These are phyloP conservation scores for Spergularia azorica DNA, from an alignment of 179 eudicot genomes.

Conservation along the genomic window DNA sequence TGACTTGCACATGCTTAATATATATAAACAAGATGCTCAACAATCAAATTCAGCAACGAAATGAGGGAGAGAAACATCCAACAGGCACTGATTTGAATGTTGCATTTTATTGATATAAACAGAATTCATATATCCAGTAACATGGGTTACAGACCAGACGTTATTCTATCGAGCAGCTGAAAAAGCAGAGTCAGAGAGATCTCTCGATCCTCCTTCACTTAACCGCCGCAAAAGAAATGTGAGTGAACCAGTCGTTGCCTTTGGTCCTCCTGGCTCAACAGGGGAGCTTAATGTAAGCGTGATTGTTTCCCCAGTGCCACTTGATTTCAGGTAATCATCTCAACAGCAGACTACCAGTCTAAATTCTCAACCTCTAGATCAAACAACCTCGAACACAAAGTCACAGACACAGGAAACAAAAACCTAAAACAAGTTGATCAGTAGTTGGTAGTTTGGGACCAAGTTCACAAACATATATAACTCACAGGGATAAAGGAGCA, in stretches of 20 bases:
- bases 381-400: background rate
- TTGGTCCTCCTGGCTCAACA: constrained; percentile 87
- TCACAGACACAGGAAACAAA: background rate
- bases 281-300: constrained; percentile 98
- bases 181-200: constrained; percentile 60
- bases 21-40: background rate
- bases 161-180: constrained; percentile 67
- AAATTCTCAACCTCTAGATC: background rate
- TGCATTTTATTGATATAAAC: constrained; percentile 24
- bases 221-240: constrained; percentile 39
- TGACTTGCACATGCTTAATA: background rate
- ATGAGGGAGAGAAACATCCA: background rate
- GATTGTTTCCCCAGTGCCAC: constrained; percentile 72
- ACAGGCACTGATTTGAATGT: background rate
- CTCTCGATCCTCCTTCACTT: constrained; percentile 63
- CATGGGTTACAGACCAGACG: constrained; percentile 89
- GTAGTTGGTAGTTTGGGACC: too few species aligned
- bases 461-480: too few species aligned
- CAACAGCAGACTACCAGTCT: background rate
- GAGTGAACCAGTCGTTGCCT: constrained; percentile 82
- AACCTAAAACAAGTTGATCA: background rate
- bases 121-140: constrained; percentile 87
- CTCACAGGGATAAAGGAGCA: too few species aligned
- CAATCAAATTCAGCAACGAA: too few species aligned
- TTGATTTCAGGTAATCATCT: constrained; percentile 70